These are phyloP conservation scores for Colletotrichum sp. DNA, from an alignment of 2,329 filamentous ascomycete species.

Conservation along the genomic window DNA sequence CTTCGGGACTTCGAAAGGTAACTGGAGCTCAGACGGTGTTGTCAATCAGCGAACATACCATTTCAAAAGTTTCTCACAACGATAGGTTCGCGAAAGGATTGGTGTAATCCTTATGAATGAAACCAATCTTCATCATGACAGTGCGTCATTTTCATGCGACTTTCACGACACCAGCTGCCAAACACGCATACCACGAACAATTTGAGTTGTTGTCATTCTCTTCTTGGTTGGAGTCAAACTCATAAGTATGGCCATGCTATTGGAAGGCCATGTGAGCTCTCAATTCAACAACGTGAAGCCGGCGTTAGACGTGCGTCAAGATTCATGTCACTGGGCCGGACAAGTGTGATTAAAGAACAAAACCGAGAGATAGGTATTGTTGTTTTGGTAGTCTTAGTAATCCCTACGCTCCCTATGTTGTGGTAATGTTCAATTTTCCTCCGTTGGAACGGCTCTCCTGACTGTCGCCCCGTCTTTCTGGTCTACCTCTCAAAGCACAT, in stretches of 20 bases:
- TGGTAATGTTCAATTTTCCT: background rate
- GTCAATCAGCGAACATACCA: background rate
- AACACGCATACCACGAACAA: background rate
- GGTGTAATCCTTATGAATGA: background rate
- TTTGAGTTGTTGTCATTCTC: background rate
- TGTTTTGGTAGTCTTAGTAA: background rate
- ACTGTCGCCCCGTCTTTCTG: background rate
- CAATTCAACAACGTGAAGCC: too few relatives aligned
- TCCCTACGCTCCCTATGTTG: background rate
- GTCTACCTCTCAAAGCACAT: background rate
- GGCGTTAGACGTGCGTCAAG: background rate
- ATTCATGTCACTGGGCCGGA: background rate
- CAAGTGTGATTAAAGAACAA: background rate
- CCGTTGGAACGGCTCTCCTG: background rate
- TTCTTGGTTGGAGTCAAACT: too few relatives aligned
- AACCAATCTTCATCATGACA: background rate
- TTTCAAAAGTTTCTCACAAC: background rate
- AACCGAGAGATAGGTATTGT: background rate
- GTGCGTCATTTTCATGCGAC: too few relatives aligned
- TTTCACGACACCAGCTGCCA: background rate
- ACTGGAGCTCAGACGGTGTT: background rate
- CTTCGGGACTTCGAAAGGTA: background rate
- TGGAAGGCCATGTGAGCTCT: too few relatives aligned
- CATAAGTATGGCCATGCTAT: too few relatives aligned
- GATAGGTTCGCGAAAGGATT: rapidly evolving